Conservation (phyloP, 1,284 basidiomycete species). For the Malassezia caprae region DNA sequence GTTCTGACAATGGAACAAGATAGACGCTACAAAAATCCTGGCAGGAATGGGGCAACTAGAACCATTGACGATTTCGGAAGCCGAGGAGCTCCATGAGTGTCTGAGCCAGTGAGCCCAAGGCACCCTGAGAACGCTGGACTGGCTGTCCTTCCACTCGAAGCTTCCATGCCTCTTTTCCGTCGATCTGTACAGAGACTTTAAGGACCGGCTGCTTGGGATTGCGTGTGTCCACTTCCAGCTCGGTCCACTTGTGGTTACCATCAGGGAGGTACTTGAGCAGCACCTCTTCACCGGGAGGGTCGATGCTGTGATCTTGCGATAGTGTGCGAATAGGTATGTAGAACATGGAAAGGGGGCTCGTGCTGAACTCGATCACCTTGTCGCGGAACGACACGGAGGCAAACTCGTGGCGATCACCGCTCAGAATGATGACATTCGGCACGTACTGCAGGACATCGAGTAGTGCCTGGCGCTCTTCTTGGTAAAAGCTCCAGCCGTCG, state of each 20-base stretch:
- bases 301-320: constrained; percentile 48
- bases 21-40: background rate
- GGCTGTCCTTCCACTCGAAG: constrained; percentile 44
- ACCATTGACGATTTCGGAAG: constrained; percentile 32
- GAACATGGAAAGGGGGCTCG: constrained; percentile 58
- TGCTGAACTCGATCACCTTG: constrained; percentile 56
- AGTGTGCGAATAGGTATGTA: constrained; percentile 46
- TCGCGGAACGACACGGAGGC: constrained; percentile 52
- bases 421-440: constrained; percentile 60
- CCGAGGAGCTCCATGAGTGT: constrained; percentile 42
- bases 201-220: constrained; percentile 56
- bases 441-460: constrained; percentile 52
- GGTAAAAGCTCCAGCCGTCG: constrained; percentile 63
- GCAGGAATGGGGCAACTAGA: background rate
- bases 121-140: constrained; percentile 28
- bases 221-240: constrained; percentile 65
- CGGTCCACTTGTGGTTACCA: constrained; percentile 52
- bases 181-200: constrained; percentile 53
- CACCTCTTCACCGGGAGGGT: constrained; percentile 55
- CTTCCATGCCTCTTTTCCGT: constrained; percentile 59
- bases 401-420: constrained; percentile 65
- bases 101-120: constrained; percentile 40
- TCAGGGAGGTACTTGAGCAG: constrained; percentile 56
- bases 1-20: too few relatives aligned
- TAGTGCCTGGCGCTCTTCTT: constrained; percentile 54